Evolutionary conservation across 176 grass and related monocot species (phyloP).

Genomic region (Thinopyrum elongatum): DNA sequence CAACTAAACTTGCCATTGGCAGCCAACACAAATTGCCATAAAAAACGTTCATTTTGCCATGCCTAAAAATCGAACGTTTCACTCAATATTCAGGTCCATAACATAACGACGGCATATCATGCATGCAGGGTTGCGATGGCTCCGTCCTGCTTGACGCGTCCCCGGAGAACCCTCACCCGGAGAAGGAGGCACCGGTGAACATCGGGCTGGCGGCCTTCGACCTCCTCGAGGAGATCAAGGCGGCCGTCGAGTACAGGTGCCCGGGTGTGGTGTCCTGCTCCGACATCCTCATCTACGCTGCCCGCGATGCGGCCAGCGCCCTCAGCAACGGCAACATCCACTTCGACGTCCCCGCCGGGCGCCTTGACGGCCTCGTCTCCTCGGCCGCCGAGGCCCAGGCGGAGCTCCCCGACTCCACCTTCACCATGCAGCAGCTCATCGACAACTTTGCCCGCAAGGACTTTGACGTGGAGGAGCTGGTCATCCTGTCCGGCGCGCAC

Average conservation of each 20-base stretch:
- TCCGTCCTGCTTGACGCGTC: conserved; percentile 52
- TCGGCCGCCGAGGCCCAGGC: conserved; percentile 34
- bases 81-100: no score
- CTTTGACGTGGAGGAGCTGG: conserved; percentile 57
- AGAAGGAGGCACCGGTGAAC: conserved; percentile 48
- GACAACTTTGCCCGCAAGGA: conserved; percentile 46
- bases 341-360: conserved; percentile 56
- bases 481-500: conserved; percentile 70
- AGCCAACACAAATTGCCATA: no score
- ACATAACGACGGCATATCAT: neutral
- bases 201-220: conserved; percentile 52
- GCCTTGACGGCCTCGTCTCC: conserved; percentile 57
- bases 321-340: conserved; percentile 43
- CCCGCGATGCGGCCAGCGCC: conserved; percentile 45
- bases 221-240: conserved; percentile 60
- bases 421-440: conserved; percentile 27
- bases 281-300: conserved; percentile 55
- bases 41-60: no score
- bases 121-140: conserved; percentile 52
- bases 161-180: conserved; percentile 34
- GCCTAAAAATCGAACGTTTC: no score
- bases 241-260: conserved; percentile 43
- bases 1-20: no score
- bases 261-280: conserved; percentile 61
- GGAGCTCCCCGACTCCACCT: conserved; percentile 45